These are phyloP conservation scores for Lotmaria passim DNA, from an alignment of 208 protist genomes.

Conservation along the genomic window DNA sequence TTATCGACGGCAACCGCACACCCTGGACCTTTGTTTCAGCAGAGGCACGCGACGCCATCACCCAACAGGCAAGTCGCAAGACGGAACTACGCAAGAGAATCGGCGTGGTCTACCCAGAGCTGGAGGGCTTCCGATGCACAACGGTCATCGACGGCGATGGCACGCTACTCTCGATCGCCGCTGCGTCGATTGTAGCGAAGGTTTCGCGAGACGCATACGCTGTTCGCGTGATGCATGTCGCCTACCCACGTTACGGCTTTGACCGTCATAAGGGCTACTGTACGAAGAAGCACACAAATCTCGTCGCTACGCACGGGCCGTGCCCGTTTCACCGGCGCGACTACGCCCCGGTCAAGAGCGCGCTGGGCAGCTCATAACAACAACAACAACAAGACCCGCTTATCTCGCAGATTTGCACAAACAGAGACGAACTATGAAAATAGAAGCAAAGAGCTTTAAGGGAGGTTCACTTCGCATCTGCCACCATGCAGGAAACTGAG, in stretches of 20 bases:
- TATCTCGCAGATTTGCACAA: background rate
- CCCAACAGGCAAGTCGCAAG: conserved; percentile 5
- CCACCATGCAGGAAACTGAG: too few species aligned
- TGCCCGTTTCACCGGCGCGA: conserved; percentile 41
- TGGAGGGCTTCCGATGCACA: conserved; percentile 26
- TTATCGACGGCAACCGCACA: conserved; percentile 53
- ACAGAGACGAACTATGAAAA: background rate
- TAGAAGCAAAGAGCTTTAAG: too few species aligned
- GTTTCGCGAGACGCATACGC: conserved; percentile 47
- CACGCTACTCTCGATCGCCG: conserved; percentile 38
- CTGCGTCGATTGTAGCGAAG: conserved; percentile 57
- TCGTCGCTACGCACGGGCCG: conserved; percentile 28
- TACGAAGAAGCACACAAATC: conserved; percentile 35
- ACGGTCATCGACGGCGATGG: conserved; percentile 50
- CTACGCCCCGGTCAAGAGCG: conserved; percentile 38
- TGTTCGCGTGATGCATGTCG: conserved; percentile 35
- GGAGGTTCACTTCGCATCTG: too few species aligned
- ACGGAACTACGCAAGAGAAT: conserved; percentile 24
- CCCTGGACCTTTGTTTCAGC: conserved; percentile 50
- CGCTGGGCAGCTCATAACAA: background rate
- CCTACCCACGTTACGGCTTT: conserved; percentile 50
- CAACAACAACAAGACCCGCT: background rate
- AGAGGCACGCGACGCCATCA: conserved; percentile 18
- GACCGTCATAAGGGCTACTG: conserved; percentile 60
- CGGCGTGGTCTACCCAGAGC: conserved; percentile 25